Evolutionary conservation across 208 protist genomes (phyloP), one percentile per base, ranked within the genome.

Genomic region (Tritrichomonas foetus): DNA sequence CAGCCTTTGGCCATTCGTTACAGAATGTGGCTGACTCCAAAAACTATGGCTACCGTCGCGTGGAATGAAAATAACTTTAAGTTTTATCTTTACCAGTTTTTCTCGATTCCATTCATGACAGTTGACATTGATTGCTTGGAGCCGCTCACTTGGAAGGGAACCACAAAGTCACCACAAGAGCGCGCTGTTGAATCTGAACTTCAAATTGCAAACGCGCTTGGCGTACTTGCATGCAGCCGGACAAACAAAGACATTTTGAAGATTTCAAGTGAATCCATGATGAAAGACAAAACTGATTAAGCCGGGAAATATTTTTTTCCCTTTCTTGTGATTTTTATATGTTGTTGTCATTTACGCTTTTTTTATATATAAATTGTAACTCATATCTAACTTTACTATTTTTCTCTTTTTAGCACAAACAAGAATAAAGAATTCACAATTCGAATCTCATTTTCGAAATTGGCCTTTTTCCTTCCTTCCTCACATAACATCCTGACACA

Each of bases 221-320:
- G 41, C 11, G 50, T 41, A 82, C 30, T 47, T n/a, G n/a, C 74
- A 50, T 82, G 14, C 20, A 33, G n/a, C 5, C 47, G n/a, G 41
- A 82, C 74, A 50, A 82, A 82, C 41, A 82, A 82, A 50, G 74
- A n/a, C n/a, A n/a, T n/a, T n/a, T n/a, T n/a, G n/a, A n/a, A n/a
- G n/a, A n/a, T n/a, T n/a, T n/a, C n/a, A n/a, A n/a, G n/a, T n/a
- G n/a, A n/a, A n/a, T n/a, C n/a, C n/a, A n/a, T 61, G 5, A 22
- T 61, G 16, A 5, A 61, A 5, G 53, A 61, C 16, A 61, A 61
- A 16, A 16, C 53, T 22, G 53, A 61, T 61, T 61, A 61, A 61
- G 53, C n/a, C n/a, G n/a, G n/a, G n/a, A n/a, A n/a, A n/a, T n/a
- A n/a, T n/a, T n/a, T n/a, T n/a, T n/a, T n/a, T n/a, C n/a, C n/a